phyloP scores from a whole-genome alignment of 352 stramenopile genomes.

The Globisporangium perplexum region DNA sequence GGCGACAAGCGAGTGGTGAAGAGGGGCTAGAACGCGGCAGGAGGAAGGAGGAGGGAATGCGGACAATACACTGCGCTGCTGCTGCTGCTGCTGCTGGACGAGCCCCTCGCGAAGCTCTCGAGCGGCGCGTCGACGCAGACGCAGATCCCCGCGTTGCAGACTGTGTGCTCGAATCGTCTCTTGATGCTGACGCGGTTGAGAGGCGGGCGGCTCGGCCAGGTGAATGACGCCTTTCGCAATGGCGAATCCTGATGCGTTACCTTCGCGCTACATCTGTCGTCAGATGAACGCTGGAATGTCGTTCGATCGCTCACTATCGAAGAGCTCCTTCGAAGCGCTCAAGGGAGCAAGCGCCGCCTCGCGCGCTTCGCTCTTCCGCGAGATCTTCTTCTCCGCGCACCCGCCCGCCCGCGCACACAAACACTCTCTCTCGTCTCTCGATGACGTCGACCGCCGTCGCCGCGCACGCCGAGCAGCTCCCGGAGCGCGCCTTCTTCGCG shows the following conservation, averaged over 20 bases:
- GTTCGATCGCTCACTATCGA: no score
- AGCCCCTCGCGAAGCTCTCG: neutral
- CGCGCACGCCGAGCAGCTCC: constrained; percentile 29
- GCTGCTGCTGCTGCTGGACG: neutral
- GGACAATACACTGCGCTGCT: neutral
- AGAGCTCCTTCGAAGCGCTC: no score
- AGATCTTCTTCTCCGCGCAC: neutral
- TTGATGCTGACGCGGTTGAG: no score
- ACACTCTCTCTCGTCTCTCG: neutral
- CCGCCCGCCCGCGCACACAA: neutral
- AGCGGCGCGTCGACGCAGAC: no score
- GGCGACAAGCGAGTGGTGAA: neutral
- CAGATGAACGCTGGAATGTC: neutral
- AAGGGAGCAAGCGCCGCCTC: no score
- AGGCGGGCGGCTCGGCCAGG: no score
- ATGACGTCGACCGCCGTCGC: constrained; percentile 9
- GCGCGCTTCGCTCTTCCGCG: no score
- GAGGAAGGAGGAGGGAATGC: neutral
- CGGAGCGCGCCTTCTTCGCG: constrained; percentile 45
- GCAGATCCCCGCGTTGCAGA: no score
- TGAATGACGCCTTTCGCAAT: no score
- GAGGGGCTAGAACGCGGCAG: no score
- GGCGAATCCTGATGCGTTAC: no score
- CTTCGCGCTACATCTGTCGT: neutral
- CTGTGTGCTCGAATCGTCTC: no score